A percentile compares a stretch with the other conserved stretches of the same genome.
phyloP scores from a whole-genome alignment of 139 green algal species.

The Trebouxia sp. region DNA sequence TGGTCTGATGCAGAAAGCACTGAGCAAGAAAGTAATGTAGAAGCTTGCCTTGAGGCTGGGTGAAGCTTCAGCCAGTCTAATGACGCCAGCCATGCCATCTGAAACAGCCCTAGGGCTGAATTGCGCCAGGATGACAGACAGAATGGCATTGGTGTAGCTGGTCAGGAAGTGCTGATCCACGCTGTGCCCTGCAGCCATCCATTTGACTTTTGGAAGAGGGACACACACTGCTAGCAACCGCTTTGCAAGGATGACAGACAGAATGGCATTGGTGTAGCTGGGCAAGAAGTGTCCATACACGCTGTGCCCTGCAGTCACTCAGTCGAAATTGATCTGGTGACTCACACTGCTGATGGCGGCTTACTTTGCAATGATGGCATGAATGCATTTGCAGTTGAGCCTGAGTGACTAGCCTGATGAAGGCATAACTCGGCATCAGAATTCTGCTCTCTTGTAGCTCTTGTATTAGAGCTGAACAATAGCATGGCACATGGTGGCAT shows the following conservation, averaged over 20 bases:
- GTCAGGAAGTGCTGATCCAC: slow-evolving; percentile 26
- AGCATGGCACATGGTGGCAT: background rate
- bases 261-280: background rate
- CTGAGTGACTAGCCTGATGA: background rate
- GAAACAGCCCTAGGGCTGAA: slow-evolving; percentile 12
- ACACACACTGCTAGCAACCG: background rate
- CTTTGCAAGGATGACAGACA: background rate
- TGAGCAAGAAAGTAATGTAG: too few relatives aligned
- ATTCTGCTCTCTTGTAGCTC: background rate
- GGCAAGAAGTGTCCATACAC: slow-evolving; percentile 10
- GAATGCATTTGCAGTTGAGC: background rate
- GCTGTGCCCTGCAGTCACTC: background rate
- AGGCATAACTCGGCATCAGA: background rate
- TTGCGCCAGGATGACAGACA: slow-evolving; percentile 24
- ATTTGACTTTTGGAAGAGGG: background rate
- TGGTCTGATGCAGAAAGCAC: too few relatives aligned
- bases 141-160: slow-evolving; percentile 8
- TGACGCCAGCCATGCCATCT: slow-evolving; percentile 25
- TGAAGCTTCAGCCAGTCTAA: background rate
- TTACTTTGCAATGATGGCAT: background rate
- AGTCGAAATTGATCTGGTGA: background rate
- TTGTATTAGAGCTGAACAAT: background rate
- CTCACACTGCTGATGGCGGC: background rate
- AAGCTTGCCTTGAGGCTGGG: background rate
- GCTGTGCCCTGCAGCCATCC: background rate